Percentiles rank a stretch among this genome's conserved stretches.
Evolutionary conservation across 495 filamentous ascomycete species (phyloP).

Genomic region (Echria macrotheca): DNA sequence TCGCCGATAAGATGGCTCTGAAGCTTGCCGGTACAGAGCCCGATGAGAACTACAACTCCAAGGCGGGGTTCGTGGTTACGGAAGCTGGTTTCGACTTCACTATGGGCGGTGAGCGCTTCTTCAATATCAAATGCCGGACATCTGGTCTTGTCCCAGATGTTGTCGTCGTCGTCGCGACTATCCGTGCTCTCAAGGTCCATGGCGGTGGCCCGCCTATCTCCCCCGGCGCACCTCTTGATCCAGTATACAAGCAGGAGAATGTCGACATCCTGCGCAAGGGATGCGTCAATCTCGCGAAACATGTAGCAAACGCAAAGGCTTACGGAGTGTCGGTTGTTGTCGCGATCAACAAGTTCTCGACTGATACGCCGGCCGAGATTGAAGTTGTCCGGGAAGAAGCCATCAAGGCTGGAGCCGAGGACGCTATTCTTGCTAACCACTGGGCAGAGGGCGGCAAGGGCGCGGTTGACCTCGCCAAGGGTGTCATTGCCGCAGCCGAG

Average conservation of each 20-base stretch:
- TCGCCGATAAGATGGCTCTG: conserved; percentile 90
- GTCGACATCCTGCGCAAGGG: conserved; percentile 82
- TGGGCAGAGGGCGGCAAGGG: conserved; percentile 95
- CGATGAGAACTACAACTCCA: conserved; percentile 81
- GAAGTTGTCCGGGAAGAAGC: conserved; percentile 83
- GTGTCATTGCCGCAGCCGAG: conserved; percentile 73
- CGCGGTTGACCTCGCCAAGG: conserved; percentile 82
- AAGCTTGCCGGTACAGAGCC: conserved; percentile 93
- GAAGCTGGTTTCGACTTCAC: conserved; percentile 99
- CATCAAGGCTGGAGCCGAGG: conserved; percentile 85
- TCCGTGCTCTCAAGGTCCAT: conserved; percentile 93
- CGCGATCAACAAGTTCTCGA: conserved; percentile 92
- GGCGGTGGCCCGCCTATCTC: conserved; percentile 90
- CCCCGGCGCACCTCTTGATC: conserved; percentile 72
- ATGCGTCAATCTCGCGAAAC: conserved; percentile 90
- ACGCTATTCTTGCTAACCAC: conserved; percentile 91
- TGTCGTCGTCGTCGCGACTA: conserved; percentile 91
- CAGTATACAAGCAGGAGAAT: conserved; percentile 89
- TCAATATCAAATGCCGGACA: conserved; percentile 98
- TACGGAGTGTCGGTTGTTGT: conserved; percentile 96
- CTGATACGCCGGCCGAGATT: conserved; percentile 90
- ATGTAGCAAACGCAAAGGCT: conserved; percentile 78
- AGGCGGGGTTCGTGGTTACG: conserved; percentile 92
- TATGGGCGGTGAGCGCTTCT: conserved; percentile 98
- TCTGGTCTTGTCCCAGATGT: conserved; percentile 88